Evolutionary conservation across 805 yeast genomes (phyloP), one percentile per base, ranked within the genome.

Genomic region (Saccharomycopsis sp.): DNA sequence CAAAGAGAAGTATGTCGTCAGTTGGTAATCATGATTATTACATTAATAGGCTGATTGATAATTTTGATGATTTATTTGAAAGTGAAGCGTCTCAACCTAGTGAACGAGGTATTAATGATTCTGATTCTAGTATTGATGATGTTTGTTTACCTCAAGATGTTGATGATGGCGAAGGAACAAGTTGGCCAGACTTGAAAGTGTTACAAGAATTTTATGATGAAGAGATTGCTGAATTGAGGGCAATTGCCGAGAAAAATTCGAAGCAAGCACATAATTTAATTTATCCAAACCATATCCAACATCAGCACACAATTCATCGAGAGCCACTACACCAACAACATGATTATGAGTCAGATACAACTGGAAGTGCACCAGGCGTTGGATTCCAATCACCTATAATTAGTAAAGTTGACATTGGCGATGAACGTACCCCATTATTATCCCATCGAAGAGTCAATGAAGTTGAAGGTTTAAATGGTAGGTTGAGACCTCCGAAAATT

Each of bases 121-220:
- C 48, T 2, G 78, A 75, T 41, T 74, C 76, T 27, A 79, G 94
- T 0, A 64, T 90, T 47, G 89, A 83, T 58, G 98, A 90, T 62
- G 98, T 90, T 17, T 90, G 96, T 57, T 77, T 87, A 61, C 96
- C 95, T 0, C 69, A 88, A 32, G 89, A 81, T 51, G 76, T 74
- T 36, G 52, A 53, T 14, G 60, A 56, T 16, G 52, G 53, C 33
- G 50, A 62, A 58, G 29, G 57, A 50, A 62, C 60, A 54, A 13
- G 11, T 13, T 34, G 40, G 40, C 40, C 40, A 14, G 40, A 42
- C 17, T 42, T 37, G 31, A 60, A 31, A 16, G 23, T 24, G 8
- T 21, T 35, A 13, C 40, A 11, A 21, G 35, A 42, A 26, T 36
- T 79, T 62, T 79, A 86, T 1, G 68, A 65, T 26, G 82, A 81